A percentile compares a stretch with the other conserved stretches of the same genome.
Evolutionary conservation across 2,329 filamentous ascomycete genomes (phyloP).

Genomic region (Fusarium fujikuroi): DNA sequence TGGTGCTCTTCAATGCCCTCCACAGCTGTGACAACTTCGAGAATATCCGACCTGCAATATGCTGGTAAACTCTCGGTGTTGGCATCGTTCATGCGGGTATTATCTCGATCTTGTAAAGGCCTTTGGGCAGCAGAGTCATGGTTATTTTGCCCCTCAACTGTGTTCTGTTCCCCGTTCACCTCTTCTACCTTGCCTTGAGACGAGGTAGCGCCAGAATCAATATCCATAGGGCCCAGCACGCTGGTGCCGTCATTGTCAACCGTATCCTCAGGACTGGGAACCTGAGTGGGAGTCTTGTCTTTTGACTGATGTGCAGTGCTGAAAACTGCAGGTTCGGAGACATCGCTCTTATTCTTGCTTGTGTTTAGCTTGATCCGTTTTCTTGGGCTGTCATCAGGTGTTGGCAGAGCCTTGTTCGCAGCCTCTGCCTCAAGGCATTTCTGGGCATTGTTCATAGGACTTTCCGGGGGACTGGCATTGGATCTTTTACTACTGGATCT

Average conservation of each 20-base stretch:
- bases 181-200: not conserved
- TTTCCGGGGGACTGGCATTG: conserved; percentile 3
- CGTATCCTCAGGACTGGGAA: not conserved
- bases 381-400: not conserved
- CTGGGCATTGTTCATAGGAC: conserved; percentile 15
- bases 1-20: not conserved
- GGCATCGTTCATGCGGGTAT: conserved; percentile 13
- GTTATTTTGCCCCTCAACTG: not conserved
- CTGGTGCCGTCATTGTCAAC: not conserved
- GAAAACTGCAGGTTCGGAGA: not conserved
- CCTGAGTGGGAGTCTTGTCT: not conserved
- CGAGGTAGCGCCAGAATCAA: not conserved
- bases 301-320: not conserved
- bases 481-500: not conserved
- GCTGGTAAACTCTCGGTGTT: not conserved
- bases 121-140: not conserved
- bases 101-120: not conserved
- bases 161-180: not conserved
- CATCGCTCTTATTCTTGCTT: not conserved
- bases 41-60: conserved; percentile 1
- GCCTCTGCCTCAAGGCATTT: conserved; percentile 6
- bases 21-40: not conserved
- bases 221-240: not conserved
- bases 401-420: not conserved
- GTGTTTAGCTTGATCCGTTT: conserved; percentile 15